These are phyloP conservation scores for Chytriomyces sp. DNA, from an alignment of 192 early-diverging fungal species.

Conservation along the genomic window DNA sequence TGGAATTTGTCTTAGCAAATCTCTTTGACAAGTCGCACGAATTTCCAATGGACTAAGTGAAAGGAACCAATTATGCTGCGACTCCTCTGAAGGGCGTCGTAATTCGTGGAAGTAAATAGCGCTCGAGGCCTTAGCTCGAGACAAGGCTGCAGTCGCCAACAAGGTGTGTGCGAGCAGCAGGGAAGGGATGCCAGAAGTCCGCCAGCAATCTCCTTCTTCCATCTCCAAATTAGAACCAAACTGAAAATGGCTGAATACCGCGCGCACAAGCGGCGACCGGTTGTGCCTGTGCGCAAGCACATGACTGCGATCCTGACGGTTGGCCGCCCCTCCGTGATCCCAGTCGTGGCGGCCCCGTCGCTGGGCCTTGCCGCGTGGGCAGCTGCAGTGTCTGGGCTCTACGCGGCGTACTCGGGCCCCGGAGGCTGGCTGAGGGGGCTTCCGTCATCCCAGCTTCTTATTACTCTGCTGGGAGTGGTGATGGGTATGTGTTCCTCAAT, in stretches of 20 bases:
- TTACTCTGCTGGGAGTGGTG: background rate
- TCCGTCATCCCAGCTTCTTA: background rate
- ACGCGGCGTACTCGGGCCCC: background rate
- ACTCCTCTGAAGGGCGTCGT: too few relatives aligned
- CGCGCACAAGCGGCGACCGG: background rate
- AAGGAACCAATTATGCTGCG: too few relatives aligned
- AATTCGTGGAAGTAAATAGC: conserved; percentile 17
- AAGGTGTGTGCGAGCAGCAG: conserved; percentile 46
- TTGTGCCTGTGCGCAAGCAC: background rate
- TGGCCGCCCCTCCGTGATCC: background rate
- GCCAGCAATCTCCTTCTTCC: background rate
- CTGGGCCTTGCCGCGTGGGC: conserved; percentile 3
- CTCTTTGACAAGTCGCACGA: too few relatives aligned
- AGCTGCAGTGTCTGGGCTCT: background rate
- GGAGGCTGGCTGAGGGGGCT: background rate
- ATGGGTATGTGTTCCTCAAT: background rate
- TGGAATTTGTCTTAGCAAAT: too few relatives aligned
- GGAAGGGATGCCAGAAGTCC: too few relatives aligned
- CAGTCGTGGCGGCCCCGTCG: background rate
- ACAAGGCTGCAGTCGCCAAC: conserved; percentile 49
- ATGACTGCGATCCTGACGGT: background rate
- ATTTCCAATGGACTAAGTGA: too few relatives aligned
- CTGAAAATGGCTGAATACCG: background rate
- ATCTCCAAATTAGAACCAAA: too few relatives aligned
- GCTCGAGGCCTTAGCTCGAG: conserved; percentile 36